Conservation (phyloP, 2,329 filamentous ascomycete species). For the Karstenula rhodostoma region DNA sequence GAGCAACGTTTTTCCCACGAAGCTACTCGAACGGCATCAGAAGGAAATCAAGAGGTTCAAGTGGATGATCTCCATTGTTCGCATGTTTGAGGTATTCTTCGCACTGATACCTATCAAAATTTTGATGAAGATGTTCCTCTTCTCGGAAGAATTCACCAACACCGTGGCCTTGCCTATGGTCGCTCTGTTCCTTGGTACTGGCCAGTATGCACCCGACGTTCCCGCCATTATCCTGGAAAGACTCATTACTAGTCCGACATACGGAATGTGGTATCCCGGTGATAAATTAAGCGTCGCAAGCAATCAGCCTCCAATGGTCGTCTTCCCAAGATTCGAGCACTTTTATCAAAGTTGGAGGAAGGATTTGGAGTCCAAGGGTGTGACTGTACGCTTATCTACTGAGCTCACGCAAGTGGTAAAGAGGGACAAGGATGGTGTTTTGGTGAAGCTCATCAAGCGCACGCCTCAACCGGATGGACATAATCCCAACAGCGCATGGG, state of each 20-base stretch:
- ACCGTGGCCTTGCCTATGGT: conserved; percentile 76
- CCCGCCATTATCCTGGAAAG: conserved; percentile 70
- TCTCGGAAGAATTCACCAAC: conserved; percentile 74
- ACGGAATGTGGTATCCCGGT: conserved; percentile 66
- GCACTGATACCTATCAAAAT: conserved; percentile 69
- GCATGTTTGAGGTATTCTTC: conserved; percentile 67
- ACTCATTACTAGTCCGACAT: conserved; percentile 61
- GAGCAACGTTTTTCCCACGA: conserved; percentile 71
- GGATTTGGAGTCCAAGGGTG: conserved; percentile 62
- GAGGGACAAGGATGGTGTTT: conserved; percentile 61
- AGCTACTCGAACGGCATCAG: conserved; percentile 63
- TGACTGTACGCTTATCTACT: conserved; percentile 64
- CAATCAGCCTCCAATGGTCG: conserved; percentile 65
- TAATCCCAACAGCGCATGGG: conserved; percentile 57
- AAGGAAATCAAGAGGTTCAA: conserved; percentile 64
- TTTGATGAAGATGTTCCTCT: conserved; percentile 72
- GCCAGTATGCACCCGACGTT: conserved; percentile 77
- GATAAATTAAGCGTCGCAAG: conserved; percentile 58
- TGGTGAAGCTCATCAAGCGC: conserved; percentile 57
- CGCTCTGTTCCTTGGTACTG: conserved; percentile 76
- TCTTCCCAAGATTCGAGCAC: conserved; percentile 68
- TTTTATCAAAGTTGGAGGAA: conserved; percentile 69
- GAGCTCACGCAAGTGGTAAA: conserved; percentile 63
- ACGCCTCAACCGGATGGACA: conserved; percentile 54
- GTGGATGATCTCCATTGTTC: conserved; percentile 63